Evolutionary conservation across 805 yeast species (phyloP), one percentile per base, ranked within the genome.

Genomic region (Saturnispora kantuleensis): DNA sequence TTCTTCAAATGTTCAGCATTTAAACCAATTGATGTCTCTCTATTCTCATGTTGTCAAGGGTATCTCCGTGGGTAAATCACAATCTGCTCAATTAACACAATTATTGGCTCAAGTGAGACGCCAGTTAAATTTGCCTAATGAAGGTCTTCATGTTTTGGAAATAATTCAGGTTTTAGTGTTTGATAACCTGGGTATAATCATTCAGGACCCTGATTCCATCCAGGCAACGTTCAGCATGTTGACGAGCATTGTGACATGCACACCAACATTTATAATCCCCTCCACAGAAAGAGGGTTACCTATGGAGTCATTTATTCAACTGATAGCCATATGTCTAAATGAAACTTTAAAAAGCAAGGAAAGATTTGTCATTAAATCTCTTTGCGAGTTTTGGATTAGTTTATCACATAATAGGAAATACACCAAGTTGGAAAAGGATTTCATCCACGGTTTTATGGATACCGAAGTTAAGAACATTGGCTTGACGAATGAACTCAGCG

Each of bases 201-300:
- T 79, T 6, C 43, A 46, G 7, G 89, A 83, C 56, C 80, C 84
- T 0, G 89, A 83, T 54, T 52, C 77, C 33, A 52, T 76, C 12
- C 79, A 77, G 51, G 56, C 73, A 1, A 61, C 76, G 10, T 59
- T 79, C 12, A 71, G 69, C n/a, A 59, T 81, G 33, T 68, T 79
- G 39, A n/a, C 33, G 3, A 43, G 32, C 18, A 43, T 50, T 13
- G 15, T 47, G 10, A 30, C 44, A 7, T 28, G 12, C 10, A 41
- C 33, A 11, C 52, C 52, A 1, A 56, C 67, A 0, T 62, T 77
- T 31, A 55, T 79, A 2, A 46, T 80, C 3, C 39, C 47, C 5
- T 58, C 51, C 1, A 60, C 50, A 45, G 53, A 13, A 4, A 21
- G 31, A n/a, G 46, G 42, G 7, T 38, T 43, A 33, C 38, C 42